Evolutionary conservation across 2,329 filamentous ascomycete species (phyloP).

Genomic region (Penicillium sp.): DNA sequence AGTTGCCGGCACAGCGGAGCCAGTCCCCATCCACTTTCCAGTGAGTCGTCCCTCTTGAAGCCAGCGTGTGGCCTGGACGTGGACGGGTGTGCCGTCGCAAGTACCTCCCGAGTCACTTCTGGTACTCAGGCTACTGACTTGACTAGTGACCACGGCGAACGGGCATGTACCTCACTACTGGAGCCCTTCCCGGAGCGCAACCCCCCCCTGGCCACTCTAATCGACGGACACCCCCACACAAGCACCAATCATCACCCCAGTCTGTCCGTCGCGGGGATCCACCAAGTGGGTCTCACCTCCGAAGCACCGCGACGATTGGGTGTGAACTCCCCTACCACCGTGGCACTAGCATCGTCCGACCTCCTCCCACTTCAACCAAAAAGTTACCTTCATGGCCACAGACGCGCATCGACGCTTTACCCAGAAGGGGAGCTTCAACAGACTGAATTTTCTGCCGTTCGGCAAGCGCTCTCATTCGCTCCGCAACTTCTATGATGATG

Average conservation of each 20-base stretch:
- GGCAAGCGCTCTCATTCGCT: not conserved
- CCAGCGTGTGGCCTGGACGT: too few species aligned
- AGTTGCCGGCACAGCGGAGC: not conserved
- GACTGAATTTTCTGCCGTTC: conserved; percentile 16
- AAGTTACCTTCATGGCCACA: conserved; percentile 10
- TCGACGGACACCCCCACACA: conserved; percentile 8
- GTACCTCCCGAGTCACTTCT: too few species aligned
- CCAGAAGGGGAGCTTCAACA: conserved; percentile 35
- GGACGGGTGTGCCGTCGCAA: too few species aligned
- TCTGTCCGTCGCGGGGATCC: conserved; percentile 6
- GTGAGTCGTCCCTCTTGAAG: too few species aligned
- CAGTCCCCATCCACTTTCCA: too few species aligned
- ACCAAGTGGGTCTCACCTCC: conserved; percentile 7
- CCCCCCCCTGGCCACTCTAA: conserved; percentile 12
- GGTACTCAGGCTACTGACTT: too few species aligned
- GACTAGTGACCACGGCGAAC: too few species aligned
- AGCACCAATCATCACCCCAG: conserved; percentile 9
- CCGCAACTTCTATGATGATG: too few species aligned
- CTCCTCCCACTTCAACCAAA: conserved; percentile 12
- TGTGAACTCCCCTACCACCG: conserved; percentile 6
- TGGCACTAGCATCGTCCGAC: conserved; percentile 6
- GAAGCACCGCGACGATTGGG: not conserved
- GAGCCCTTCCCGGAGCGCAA: not conserved
- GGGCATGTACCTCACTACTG: not conserved
- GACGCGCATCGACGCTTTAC: conserved; percentile 18